A percentile compares a stretch with the other conserved stretches of the same genome.
Evolutionary conservation across 805 yeast genomes (phyloP).

Genomic region (Yarrowia sp.): DNA sequence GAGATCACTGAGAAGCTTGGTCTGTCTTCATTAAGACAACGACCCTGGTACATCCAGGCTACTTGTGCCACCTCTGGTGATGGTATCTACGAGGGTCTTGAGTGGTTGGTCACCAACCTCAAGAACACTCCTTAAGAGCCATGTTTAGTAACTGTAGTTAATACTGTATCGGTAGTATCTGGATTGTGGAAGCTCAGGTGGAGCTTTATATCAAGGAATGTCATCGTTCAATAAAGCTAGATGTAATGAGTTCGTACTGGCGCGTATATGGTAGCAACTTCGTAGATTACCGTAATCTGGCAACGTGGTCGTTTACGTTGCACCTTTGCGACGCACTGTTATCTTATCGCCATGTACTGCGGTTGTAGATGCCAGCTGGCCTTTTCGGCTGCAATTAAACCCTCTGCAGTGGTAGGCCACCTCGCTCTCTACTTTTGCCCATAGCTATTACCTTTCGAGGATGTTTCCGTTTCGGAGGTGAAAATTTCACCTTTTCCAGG

Average conservation of each 20-base stretch:
- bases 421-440: too few species aligned
- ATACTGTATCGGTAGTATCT: constrained; percentile 26
- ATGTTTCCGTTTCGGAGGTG: neutral
- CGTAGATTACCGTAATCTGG: too few species aligned
- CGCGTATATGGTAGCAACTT: too few species aligned
- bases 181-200: constrained; percentile 13
- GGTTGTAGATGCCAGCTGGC: constrained; percentile 4
- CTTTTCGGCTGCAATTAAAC: neutral
- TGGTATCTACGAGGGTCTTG: constrained; percentile 96
- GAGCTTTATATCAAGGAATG: constrained; percentile 9
- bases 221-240: constrained; percentile 5
- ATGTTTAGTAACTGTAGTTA: constrained; percentile 25
- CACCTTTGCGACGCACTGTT: constrained; percentile 17
- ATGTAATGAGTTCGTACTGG: neutral
- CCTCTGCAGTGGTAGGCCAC: too few species aligned
- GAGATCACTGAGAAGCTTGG: constrained; percentile 97
- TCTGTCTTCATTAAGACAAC: constrained; percentile 93
- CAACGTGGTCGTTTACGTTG: neutral
- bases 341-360: constrained; percentile 6
- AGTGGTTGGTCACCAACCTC: constrained; percentile 91
- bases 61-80: constrained; percentile 99
- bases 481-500: neutral
- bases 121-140: constrained; percentile 48
- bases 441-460: neutral
- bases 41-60: constrained; percentile 99